Conservation (phyloP, 2,329 filamentous ascomycete genomes). For the Furcasterigmium sp. region DNA sequence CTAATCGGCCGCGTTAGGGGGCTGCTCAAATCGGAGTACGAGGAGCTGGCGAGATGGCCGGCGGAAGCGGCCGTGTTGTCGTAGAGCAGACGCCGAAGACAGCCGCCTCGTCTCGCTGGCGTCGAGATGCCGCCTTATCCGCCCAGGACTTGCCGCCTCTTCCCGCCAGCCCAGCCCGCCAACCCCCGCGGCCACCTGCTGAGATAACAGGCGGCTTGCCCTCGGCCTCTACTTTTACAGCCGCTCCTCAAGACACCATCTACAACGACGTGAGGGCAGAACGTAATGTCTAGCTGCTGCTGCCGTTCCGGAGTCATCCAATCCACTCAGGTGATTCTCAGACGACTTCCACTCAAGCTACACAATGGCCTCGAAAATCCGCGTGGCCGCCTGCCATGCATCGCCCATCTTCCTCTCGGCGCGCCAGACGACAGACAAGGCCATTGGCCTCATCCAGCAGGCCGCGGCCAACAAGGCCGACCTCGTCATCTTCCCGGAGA, state of each 20-base stretch:
- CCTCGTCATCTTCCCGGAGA: slow-evolving; percentile 48
- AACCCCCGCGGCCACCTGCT: too few relatives aligned
- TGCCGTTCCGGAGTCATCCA: not conserved
- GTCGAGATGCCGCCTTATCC: too few relatives aligned
- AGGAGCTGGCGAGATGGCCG: too few relatives aligned
- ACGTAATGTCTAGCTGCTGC: not conserved
- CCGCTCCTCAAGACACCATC: not conserved
- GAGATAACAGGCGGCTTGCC: too few relatives aligned
- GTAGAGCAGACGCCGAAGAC: too few relatives aligned
- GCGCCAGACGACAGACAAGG: slow-evolving; percentile 37
- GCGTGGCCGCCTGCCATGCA: slow-evolving; percentile 29
- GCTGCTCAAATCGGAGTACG: too few relatives aligned
- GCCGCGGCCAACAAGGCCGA: slow-evolving; percentile 38
- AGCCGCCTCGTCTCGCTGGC: too few relatives aligned
- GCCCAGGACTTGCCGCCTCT: too few relatives aligned
- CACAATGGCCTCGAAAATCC: slow-evolving; percentile 7
- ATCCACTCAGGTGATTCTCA: not conserved
- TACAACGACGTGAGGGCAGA: not conserved
- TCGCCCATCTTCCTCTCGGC: slow-evolving; percentile 42
- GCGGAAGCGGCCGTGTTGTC: too few relatives aligned
- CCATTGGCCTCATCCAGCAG: slow-evolving; percentile 35
- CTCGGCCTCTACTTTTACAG: not conserved
- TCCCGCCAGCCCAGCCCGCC: too few relatives aligned
- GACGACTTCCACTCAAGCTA: too few relatives aligned
- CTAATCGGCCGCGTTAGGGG: too few relatives aligned